A percentile compares a stretch with the other conserved stretches of the same genome.
Evolutionary conservation across 768 basidiomycete genomes (phyloP).

Genomic region (Hygrocybe punicea): DNA sequence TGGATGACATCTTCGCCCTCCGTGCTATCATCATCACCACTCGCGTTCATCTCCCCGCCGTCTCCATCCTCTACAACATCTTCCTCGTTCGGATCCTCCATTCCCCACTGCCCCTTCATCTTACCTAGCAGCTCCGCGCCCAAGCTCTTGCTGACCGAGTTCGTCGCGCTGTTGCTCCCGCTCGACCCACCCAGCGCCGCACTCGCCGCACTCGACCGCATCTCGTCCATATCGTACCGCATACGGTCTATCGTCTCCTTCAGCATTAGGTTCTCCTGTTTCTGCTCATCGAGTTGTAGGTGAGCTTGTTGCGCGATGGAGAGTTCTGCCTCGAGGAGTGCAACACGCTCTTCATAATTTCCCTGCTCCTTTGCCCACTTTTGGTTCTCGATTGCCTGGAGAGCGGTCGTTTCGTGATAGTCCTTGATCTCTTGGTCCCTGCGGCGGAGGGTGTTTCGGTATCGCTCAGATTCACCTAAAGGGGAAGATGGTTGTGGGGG

Average conservation of each 20-base stretch:
- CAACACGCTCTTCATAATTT: conserved; percentile 67
- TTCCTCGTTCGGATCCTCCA: conserved; percentile 36
- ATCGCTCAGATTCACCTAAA: conserved; percentile 72
- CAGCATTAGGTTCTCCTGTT: conserved; percentile 87
- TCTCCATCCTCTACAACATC: conserved; percentile 31
- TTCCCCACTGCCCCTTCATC: conserved; percentile 47
- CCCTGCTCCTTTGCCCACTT: conserved; percentile 70
- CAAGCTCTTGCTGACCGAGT: conserved; percentile 67
- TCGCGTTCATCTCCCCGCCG: conserved; percentile 29
- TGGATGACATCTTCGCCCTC: conserved; percentile 77
- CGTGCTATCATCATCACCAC: conserved; percentile 46
- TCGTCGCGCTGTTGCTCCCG: conserved; percentile 47
- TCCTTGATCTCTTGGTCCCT: conserved; percentile 72
- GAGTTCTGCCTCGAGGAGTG: conserved; percentile 70
- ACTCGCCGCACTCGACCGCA: conserved; percentile 54
- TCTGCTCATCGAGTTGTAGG: conserved; percentile 80
- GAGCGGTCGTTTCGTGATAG: conserved; percentile 53
- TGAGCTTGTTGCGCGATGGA: conserved; percentile 66
- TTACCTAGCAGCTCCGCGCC: conserved; percentile 69
- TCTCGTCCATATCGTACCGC: conserved; percentile 91
- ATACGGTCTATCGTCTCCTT: conserved; percentile 97
- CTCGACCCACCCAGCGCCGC: conserved; percentile 37
- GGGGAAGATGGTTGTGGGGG: background rate
- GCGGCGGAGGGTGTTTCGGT: conserved; percentile 67
- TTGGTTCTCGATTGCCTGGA: conserved; percentile 61